Base-by-base conservation (phyloP, 2,329 filamentous ascomycete species). In the Hypoxylon sp. region DNA sequence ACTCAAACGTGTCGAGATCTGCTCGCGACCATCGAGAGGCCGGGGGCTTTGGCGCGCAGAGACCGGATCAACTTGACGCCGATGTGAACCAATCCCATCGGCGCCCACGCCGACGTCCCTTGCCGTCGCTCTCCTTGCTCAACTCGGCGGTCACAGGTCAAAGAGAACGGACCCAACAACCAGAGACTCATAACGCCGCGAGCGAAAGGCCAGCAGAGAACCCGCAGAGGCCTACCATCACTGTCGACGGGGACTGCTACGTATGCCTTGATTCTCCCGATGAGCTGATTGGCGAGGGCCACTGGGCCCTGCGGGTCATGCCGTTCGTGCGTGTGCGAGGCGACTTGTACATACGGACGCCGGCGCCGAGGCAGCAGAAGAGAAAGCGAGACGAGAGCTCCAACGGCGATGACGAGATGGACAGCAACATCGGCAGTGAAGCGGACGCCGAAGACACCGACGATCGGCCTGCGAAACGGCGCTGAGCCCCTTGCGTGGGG, bases 261-360 rank as follows among this genome's bases (percentile, higher is more conserved):
- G 6, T 50, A 14, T 10, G 8, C 17, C 17, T 44, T 17, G 7
- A 20, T 22, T 44, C 40, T 8, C 40, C 40, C 11, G 11, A 44
- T 7, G 40, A 44, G 11, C 7, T 44, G 17, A 17, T 22, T n/a
- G 17, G 17, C 3, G 10, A 2, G 40, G 17, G n/a, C 27, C n/a
- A 35, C 22, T n/a, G 2, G 27, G 10, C n/a, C 10, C 1, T 46
- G 27, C n/a, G 20, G 1, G 13, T 31, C n/a, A 50, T 53, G 51
- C 51, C 51, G 20, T 25, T 48, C 30, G 25, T 58, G 42, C 42
- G 20, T 17, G 42, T 58, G 17, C 17, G 22, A 3, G 55, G 55
- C 20, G 13, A 58, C 42, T 30, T 58, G 17, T 14, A 49, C 20
- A 37, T 58, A 44, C 25, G 4, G 10, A 44, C 17, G 27, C 20